Percentiles rank a stretch among this genome's conserved stretches.
Evolutionary conservation across 441 rosid species (phyloP).

Genomic region (Heliophila coronopifolia): DNA sequence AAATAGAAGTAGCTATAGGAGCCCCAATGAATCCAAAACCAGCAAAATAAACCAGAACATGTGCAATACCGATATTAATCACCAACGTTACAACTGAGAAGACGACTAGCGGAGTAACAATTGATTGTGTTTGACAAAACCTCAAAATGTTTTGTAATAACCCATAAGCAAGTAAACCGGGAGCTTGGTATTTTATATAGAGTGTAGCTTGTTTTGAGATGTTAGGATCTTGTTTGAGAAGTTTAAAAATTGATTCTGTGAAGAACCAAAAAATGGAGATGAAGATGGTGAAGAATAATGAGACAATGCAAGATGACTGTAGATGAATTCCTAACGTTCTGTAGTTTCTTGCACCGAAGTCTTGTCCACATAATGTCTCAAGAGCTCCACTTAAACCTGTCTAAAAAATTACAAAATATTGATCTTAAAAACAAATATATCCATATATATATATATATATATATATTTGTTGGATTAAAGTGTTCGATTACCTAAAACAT

Average conservation of each 20-base stretch:
- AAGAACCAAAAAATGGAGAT: slow-evolving; percentile 52
- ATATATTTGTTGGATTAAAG: too few species aligned
- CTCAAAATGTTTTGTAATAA: slow-evolving; percentile 56
- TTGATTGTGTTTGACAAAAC: slow-evolving; percentile 67
- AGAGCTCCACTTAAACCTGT: slow-evolving; percentile 69
- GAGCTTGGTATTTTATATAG: slow-evolving; percentile 55
- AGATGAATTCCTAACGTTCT: slow-evolving; percentile 55
- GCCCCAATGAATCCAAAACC: slow-evolving; percentile 58
- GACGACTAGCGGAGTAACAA: slow-evolving; percentile 42
- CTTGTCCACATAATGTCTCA: slow-evolving; percentile 83
- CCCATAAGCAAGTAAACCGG: slow-evolving; percentile 64
- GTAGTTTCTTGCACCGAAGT: slow-evolving; percentile 57
- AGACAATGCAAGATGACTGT: slow-evolving; percentile 67
- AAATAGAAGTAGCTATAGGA: slow-evolving; percentile 61
- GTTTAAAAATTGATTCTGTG: slow-evolving; percentile 40
- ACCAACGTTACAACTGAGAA: slow-evolving; percentile 42
- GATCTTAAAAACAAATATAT: too few species aligned
- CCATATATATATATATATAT: too few species aligned
- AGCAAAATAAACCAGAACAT: slow-evolving; percentile 38
- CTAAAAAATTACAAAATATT: too few species aligned
- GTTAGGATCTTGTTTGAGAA: slow-evolving; percentile 48
- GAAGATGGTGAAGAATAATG: slow-evolving; percentile 35
- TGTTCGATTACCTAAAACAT: too few species aligned
- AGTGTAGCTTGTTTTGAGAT: slow-evolving; percentile 44
- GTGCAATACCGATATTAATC: slow-evolving; percentile 40